Conservation (phyloP, 805 yeast genomes). For the Wickerhamiella cacticola region DNA sequence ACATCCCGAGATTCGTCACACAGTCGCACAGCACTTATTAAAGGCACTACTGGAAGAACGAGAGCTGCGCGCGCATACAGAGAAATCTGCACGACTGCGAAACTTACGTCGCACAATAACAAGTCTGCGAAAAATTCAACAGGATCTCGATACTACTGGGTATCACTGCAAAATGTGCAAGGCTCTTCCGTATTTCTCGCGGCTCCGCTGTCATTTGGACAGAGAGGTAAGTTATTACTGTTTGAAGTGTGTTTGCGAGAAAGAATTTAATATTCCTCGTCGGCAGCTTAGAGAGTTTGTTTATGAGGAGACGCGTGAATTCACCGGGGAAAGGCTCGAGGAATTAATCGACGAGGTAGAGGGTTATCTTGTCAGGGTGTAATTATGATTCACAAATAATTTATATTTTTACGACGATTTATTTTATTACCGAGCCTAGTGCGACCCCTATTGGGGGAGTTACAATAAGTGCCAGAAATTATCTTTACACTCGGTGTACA, state of each 20-base stretch:
- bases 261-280: background rate
- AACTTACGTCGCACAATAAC: background rate
- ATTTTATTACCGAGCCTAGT: too few relatives aligned
- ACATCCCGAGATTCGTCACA: constrained; percentile 18
- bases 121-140: background rate
- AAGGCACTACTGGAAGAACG: background rate
- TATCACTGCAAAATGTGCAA: constrained; percentile 12
- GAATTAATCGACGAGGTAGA: background rate
- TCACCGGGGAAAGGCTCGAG: background rate
- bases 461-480: constrained; percentile 22
- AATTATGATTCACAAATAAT: background rate
- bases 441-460: too few relatives aligned
- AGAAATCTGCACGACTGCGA: background rate
- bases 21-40: constrained; percentile 18
- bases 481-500: constrained; percentile 70
- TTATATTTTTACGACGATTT: background rate
- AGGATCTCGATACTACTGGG: background rate
- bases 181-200: constrained; percentile 10
- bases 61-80: background rate
- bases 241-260: background rate
- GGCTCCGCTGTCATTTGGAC: background rate
- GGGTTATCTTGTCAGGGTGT: background rate
- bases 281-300: background rate
- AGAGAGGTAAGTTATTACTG: background rate
- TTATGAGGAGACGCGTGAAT: background rate